Evolutionary conservation across 2,329 filamentous ascomycete species (phyloP), one percentile per base, ranked within the genome.

Genomic region (Aplosporella prunicola): DNA sequence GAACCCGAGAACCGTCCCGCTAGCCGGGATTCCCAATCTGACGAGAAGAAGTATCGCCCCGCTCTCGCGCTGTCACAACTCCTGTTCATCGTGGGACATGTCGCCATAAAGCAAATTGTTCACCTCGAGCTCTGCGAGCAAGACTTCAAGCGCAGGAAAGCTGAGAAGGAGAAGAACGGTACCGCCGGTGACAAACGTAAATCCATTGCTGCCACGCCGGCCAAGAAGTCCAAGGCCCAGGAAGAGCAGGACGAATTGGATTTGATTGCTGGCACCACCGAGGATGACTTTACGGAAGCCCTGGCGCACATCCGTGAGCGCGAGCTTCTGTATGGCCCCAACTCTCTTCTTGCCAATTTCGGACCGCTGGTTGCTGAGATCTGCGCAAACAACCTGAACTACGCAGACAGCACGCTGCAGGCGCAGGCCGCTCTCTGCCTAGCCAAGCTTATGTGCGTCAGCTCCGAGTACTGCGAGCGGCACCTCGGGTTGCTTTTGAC

Each of bases 391-490:
- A 96, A 93, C 62, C 94, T 87, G 5, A 79, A 80, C 1, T 96
- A 96, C 63, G 78, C 80, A 40, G 87, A 95, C 62, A 80, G 82
- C 45, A 86, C 85, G 40, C 74, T 98, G 9, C 91, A 98, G 62
- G 86, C 87, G 15, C 85, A 93, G 26, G 88, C 91, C 9, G 94
- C 91, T 1, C 68, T 98, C 7, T 98, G 91, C 56, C 74, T 98
- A 53, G 89, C 89, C 4, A 98, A 98, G 67, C 76, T 98, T 43
- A 98, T 98, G 93, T 98, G 93, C 54, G 88, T 98, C 27, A 93
- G 85, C 50, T 81, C 84, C 5, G 87, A 96, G 60, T 98, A 95
- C 65, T 98, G 91, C 62, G 91, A 96, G 62, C 74, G 76, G 26
- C 93, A 98, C 53, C 72, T 98, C 9, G 83, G 85, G 5, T 78